These are phyloP conservation scores for Kodamaea plutei DNA, from an alignment of 1,139 yeast genomes.

Conservation along the genomic window DNA sequence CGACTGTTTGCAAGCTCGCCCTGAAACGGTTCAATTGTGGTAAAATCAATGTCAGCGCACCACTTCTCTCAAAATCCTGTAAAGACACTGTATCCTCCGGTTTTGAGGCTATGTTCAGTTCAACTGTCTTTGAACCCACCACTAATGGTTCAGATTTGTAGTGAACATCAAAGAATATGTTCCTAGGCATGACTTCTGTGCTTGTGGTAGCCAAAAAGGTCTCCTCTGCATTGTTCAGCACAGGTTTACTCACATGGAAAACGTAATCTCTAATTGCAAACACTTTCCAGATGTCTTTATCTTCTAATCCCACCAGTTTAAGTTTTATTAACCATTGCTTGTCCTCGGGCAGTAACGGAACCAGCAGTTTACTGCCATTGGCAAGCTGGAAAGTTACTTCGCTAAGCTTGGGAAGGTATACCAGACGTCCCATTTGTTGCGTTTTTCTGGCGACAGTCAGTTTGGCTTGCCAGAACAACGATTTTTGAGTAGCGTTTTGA, in stretches of 20 bases:
- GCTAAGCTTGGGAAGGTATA: constrained; percentile 28
- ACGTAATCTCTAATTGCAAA: constrained; percentile 66
- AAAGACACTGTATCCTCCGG: constrained; percentile 17
- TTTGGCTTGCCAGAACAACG: constrained; percentile 73
- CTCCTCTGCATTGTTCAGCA: constrained; percentile 4
- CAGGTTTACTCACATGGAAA: constrained; percentile 47
- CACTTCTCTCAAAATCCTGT: constrained; percentile 15
- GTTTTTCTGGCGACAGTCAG: constrained; percentile 1
- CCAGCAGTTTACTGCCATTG: constrained; percentile 12
- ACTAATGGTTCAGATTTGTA: constrained; percentile 42
- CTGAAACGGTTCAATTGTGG: constrained; percentile 31
- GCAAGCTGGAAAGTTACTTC: constrained; percentile 15
- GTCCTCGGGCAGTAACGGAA: constrained; percentile 57
- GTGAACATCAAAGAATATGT: constrained; percentile 61
- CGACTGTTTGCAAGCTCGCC: constrained; percentile 55
- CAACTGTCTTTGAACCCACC: constrained; percentile 16
- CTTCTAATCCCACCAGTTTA: constrained; percentile 64
- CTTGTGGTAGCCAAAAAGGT: constrained; percentile 11
- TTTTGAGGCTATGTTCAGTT: constrained; percentile 17
- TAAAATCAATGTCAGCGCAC: constrained; percentile 25
- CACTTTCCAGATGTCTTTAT: constrained; percentile 79
- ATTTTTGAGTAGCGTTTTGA: constrained; percentile 50
- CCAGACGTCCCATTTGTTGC: constrained; percentile 33
- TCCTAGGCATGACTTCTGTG: constrained; percentile 41
- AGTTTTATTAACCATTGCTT: constrained; percentile 69